phyloP scores from a whole-genome alignment of 768 basidiomycete genomes.

The Leccinum uliginosum region DNA sequence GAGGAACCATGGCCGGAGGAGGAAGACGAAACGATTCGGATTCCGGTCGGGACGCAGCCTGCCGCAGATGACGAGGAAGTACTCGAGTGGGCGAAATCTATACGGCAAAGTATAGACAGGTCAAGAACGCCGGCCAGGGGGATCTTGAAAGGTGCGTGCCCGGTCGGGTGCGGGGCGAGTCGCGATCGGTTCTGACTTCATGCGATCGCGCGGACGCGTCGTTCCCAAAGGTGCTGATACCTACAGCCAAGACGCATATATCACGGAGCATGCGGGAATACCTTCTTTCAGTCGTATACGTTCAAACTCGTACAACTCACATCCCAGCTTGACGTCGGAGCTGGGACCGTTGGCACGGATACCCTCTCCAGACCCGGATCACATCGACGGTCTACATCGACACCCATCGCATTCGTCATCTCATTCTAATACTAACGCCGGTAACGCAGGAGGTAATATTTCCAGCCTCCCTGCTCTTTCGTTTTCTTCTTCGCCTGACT shows the following conservation, averaged over 20 bases:
- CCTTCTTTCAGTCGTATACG: slow-evolving; percentile 51
- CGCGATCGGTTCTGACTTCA: slow-evolving; percentile 4
- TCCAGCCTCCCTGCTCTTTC: slow-evolving; percentile 53
- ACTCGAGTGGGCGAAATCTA: slow-evolving; percentile 73
- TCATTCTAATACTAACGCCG: slow-evolving; percentile 25
- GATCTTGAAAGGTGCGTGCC: slow-evolving; percentile 68
- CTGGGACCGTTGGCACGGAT: slow-evolving; percentile 77
- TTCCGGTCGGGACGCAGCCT: slow-evolving; percentile 8
- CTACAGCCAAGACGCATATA: slow-evolving; percentile 62
- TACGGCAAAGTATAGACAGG: slow-evolving; percentile 71
- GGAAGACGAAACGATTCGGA: slow-evolving; percentile 71
- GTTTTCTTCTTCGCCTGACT: slow-evolving; percentile 42
- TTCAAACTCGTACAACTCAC: slow-evolving; percentile 78
- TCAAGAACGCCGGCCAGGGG: slow-evolving; percentile 66
- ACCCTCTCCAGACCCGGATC: slow-evolving; percentile 79
- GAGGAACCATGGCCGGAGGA: slow-evolving; percentile 76
- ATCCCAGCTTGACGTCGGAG: slow-evolving; percentile 43
- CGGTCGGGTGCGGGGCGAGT: not conserved
- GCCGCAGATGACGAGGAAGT: slow-evolving; percentile 47
- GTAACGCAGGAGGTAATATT: slow-evolving; percentile 26
- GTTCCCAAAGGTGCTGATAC: slow-evolving; percentile 52
- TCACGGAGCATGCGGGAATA: slow-evolving; percentile 37
- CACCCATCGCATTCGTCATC: slow-evolving; percentile 55
- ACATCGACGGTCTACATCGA: slow-evolving; percentile 81
- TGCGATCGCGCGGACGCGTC: not conserved